Evolutionary conservation across 2,329 filamentous ascomycete genomes (phyloP), one percentile per base, ranked within the genome.

Genomic region (Hyphodiscus sp.): DNA sequence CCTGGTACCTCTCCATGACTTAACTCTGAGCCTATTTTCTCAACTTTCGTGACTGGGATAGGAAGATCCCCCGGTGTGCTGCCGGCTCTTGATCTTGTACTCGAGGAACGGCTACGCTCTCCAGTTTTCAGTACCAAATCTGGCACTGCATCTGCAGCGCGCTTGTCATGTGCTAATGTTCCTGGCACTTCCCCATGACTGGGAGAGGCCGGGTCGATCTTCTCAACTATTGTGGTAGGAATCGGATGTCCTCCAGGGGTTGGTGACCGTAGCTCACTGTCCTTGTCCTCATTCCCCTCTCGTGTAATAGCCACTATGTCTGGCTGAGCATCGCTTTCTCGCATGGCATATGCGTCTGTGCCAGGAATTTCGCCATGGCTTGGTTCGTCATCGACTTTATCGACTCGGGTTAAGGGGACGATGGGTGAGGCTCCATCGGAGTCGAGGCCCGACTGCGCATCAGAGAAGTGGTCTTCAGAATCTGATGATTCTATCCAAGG

Each of bases 401-500:
- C 80, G 33, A 83, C 75, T 51, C 79, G 71, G 20, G 79, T 82
- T 57, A 73, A 76, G n/a, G 80, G 82, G 51, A 83, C 74, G 19
- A 53, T 45, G 30, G 61, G 55, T 19, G 80, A 78, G 15, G 78
- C 79, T 57, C 66, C 69, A 42, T 68, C 63, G 6, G 68, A 70
- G 9, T 65, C 58, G 5, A 63, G 69, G 54, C 69, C 76, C 33
- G 81, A 83, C 51, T 79, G 79, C 33, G 83, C 83, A 66, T 87
- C 83, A 49, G 80, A 85, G 68, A 85, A 87, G 70, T 86, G 83
- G 61, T 87, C 83, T 45, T 86, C 83, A 26, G 81, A 85, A 58
- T 86, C 83, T 47, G 82, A 84, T 29, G 73, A 74, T 55, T 79
- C 78, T 70, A 67, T 41, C 49, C 18, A 11, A 29, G 38, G 44